Evolutionary conservation across 176 grass and related monocot genomes (phyloP).

Genomic region (Musa schizocarpa): DNA sequence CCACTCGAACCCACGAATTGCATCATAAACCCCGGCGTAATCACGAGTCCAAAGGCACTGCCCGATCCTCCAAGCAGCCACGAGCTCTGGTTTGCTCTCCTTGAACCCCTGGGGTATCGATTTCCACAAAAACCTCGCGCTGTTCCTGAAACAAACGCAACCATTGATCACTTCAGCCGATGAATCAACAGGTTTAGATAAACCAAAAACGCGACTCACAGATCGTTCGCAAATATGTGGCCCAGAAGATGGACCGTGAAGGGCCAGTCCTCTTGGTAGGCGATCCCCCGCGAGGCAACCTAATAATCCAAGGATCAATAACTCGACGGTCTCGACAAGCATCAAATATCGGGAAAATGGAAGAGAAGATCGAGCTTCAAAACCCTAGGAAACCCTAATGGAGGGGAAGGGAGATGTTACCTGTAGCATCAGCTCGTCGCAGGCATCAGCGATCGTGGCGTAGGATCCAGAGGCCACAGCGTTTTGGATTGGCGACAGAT

Average conservation of each 20-base stretch:
- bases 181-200: not conserved
- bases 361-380: not conserved
- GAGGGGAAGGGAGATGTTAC: conserved; percentile 9
- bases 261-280: conserved; percentile 67
- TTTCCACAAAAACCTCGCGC: conserved; percentile 88
- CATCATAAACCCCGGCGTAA: conserved; percentile 54
- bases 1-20: conserved; percentile 58
- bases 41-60: conserved; percentile 92
- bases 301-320: conserved; percentile 11
- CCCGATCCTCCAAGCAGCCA: conserved; percentile 64
- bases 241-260: conserved; percentile 76
- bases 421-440: conserved; percentile 22
- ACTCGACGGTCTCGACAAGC: conserved; percentile 1
- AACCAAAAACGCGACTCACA: conserved; percentile 27
- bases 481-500: conserved; percentile 2
- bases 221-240: conserved; percentile 67
- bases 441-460: not conserved
- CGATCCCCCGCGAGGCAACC: conserved; percentile 43
- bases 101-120: conserved; percentile 67
- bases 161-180: not conserved
- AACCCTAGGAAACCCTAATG: conserved; percentile 13
- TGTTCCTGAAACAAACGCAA: conserved; percentile 46
- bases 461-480: not conserved
- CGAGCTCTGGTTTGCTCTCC: conserved; percentile 61
- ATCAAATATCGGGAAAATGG: not conserved